These are phyloP conservation scores for Ogataea dorogensis DNA, from an alignment of 805 yeast species.

Conservation along the genomic window DNA sequence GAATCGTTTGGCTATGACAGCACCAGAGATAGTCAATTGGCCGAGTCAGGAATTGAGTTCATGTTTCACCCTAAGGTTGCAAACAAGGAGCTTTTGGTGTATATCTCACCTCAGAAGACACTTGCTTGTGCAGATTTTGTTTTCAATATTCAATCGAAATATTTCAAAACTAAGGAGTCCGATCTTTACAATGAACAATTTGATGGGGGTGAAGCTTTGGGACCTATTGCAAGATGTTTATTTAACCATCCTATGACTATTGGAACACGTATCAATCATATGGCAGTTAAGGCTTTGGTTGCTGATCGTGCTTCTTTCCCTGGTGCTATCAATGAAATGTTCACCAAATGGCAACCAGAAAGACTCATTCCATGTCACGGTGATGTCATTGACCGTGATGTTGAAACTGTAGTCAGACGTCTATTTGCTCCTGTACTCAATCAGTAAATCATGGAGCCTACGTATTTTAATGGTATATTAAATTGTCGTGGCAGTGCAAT, in stretches of 20 bases:
- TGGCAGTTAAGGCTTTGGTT: conserved; percentile 7
- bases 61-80: conserved; percentile 54
- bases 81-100: conserved; percentile 59
- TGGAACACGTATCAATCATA: conserved; percentile 13
- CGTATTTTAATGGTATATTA: too few species aligned
- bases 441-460: too few species aligned
- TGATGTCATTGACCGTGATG: conserved; percentile 45
- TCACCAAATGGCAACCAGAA: conserved; percentile 45
- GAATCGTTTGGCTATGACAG: conserved; percentile 37
- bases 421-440: conserved; percentile 4
- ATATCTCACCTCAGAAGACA: conserved; percentile 45
- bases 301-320: conserved; percentile 12
- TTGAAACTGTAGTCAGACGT: conserved; percentile 8
- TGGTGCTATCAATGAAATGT: conserved; percentile 29
- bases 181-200: conserved; percentile 45
- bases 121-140: conserved; percentile 60
- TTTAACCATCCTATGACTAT: conserved; percentile 19
- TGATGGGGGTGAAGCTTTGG: conserved; percentile 39
- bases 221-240: conserved; percentile 36
- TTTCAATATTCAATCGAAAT: conserved; percentile 52
- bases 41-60: conserved; percentile 48
- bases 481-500: too few species aligned
- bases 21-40: conserved; percentile 26
- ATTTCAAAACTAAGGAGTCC: conserved; percentile 38
- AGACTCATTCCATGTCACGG: conserved; percentile 62